A percentile compares a stretch with the other conserved stretches of the same genome.
phyloP scores from a whole-genome alignment of 345 rosid species.

The Gossypium arboreum region DNA sequence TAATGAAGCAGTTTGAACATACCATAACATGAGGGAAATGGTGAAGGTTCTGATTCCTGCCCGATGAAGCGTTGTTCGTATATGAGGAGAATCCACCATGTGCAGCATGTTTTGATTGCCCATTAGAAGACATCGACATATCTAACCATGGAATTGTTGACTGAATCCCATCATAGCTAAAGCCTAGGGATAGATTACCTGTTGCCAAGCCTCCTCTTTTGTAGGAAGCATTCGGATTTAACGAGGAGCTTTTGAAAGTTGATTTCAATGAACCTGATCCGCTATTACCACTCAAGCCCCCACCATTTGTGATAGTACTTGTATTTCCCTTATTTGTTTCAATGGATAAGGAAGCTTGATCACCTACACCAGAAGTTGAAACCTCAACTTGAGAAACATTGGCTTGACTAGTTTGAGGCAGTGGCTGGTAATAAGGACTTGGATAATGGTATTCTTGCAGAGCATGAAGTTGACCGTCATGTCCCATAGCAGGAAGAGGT shows the following conservation, averaged over 20 bases:
- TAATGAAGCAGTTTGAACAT: conserved; percentile 16
- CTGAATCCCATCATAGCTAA: conserved; percentile 41
- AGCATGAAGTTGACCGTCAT: conserved; percentile 36
- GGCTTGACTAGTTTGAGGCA: conserved; percentile 13
- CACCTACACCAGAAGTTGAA: conserved; percentile 22
- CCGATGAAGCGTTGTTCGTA: conserved; percentile 31
- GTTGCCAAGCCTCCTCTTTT: conserved; percentile 34
- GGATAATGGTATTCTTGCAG: conserved; percentile 53
- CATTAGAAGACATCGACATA: conserved; percentile 26
- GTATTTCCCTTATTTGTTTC: conserved; percentile 32
- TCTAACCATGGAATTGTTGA: conserved; percentile 33
- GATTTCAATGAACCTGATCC: conserved; percentile 37
- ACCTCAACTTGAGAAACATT: conserved; percentile 24
- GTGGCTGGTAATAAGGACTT: conserved; percentile 37
- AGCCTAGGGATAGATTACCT: conserved; percentile 32
- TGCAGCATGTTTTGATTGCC: conserved; percentile 25
- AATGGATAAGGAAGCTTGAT: conserved; percentile 28
- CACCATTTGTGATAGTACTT: conserved; percentile 23
- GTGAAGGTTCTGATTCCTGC: conserved; percentile 43
- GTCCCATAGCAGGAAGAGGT: conserved; percentile 26
- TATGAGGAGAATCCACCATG: conserved; percentile 28
- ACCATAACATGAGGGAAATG: conserved; percentile 38
- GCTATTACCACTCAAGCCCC: conserved; percentile 33
- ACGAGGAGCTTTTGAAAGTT: conserved; percentile 34
- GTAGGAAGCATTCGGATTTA: conserved; percentile 37